Conservation (phyloP, 768 basidiomycete genomes). For the Suillus subluteus region DNA sequence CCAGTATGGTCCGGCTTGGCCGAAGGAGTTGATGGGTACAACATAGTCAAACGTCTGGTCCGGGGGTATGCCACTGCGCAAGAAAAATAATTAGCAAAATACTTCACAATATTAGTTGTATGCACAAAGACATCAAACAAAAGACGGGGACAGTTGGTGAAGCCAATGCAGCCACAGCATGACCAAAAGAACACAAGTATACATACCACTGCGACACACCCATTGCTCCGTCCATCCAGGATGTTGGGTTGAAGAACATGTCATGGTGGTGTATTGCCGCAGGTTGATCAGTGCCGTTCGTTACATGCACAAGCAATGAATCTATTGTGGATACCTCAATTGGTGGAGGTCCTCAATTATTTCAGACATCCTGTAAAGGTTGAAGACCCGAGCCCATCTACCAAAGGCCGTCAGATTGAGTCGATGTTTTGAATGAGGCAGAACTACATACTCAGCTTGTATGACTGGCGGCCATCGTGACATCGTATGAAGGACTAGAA, state of each 20-base stretch:
- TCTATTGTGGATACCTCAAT: constrained; percentile 76
- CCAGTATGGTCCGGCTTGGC: constrained; percentile 81
- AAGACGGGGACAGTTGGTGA: too few relatives aligned
- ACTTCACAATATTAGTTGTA: neutral
- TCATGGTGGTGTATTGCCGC: constrained; percentile 83
- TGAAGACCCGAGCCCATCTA: neutral
- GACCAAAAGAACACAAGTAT: too few relatives aligned
- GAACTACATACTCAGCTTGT: too few relatives aligned
- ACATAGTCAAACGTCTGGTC: constrained; percentile 73
- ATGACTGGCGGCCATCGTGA: too few relatives aligned
- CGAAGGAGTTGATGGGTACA: constrained; percentile 68
- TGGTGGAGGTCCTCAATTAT: constrained; percentile 83
- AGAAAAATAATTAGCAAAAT: constrained; percentile 2
- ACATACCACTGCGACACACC: too few relatives aligned
- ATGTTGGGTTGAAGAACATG: too few relatives aligned
- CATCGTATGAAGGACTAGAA: too few relatives aligned
- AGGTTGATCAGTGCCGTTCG: constrained; percentile 68
- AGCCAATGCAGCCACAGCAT: too few relatives aligned
- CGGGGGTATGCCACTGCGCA: constrained; percentile 72
- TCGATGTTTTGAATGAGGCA: neutral
- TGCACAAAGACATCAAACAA: too few relatives aligned
- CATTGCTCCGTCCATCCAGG: too few relatives aligned
- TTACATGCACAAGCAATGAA: constrained; percentile 74
- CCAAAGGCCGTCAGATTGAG: neutral
- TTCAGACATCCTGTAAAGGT: too few relatives aligned